Evolutionary conservation across 176 grass and related monocot species (phyloP).

Genomic region (Lolium perenne): DNA sequence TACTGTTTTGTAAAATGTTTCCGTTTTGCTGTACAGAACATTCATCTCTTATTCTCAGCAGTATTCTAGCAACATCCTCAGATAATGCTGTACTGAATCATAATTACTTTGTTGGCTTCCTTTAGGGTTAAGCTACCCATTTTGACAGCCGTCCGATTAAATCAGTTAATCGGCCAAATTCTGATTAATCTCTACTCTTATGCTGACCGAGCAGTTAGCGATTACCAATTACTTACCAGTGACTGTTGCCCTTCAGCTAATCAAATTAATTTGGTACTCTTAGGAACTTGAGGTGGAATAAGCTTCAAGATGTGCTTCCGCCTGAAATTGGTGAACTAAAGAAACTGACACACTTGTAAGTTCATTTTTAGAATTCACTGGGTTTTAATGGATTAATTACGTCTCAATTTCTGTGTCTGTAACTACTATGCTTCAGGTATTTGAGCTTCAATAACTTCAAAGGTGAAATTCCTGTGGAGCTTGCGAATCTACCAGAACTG

Average conservation of each 20-base stretch:
- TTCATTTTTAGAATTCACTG: conserved; percentile 30
- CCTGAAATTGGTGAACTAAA: conserved; percentile 94
- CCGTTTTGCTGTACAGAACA: not conserved
- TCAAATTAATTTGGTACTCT: not conserved
- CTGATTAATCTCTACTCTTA: no score
- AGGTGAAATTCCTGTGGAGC: conserved; percentile 95
- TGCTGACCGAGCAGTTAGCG: no score
- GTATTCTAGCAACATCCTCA: not conserved
- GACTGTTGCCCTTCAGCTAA: conserved; percentile 36
- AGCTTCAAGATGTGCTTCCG: conserved; percentile 91
- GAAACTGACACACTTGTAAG: conserved; percentile 90
- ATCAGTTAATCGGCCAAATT: no score
- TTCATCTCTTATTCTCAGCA: not conserved
- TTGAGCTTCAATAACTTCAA: conserved; percentile 98
- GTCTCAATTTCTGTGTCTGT: conserved; percentile 8
- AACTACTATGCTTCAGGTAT: conserved; percentile 66
- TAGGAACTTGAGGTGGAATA: conserved; percentile 99
- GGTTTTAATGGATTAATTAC: conserved; percentile 22
- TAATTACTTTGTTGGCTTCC: not conserved
- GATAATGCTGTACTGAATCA: conserved; percentile 22
- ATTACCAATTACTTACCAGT: no score
- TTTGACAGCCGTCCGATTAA: no score
- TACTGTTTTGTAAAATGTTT: conserved; percentile 12
- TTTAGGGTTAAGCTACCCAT: conserved; percentile 14
- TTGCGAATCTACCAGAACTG: conserved; percentile 83